Evolutionary conservation across 2,329 filamentous ascomycete species (phyloP).

Genomic region (Endothia cerciana): DNA sequence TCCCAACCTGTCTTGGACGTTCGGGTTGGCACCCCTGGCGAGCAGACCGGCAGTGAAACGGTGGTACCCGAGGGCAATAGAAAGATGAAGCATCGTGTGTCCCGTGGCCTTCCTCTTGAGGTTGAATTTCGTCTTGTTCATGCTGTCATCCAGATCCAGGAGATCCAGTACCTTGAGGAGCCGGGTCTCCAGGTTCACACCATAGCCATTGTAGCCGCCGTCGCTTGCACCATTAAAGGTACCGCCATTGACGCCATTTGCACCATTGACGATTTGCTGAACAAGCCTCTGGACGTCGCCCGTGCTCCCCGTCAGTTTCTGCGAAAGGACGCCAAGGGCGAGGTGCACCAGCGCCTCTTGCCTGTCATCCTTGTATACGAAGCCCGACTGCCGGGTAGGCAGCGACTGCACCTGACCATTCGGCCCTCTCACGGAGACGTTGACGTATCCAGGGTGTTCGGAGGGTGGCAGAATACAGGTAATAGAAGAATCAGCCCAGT

Average conservation of each 20-base stretch:
- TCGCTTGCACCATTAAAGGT: slow-evolving; percentile 35
- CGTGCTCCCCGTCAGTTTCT: slow-evolving; percentile 67
- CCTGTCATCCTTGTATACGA: slow-evolving; percentile 76
- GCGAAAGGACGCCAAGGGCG: slow-evolving; percentile 65
- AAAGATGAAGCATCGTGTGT: slow-evolving; percentile 81
- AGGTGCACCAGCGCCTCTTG: slow-evolving; percentile 71
- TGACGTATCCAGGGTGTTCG: slow-evolving; percentile 67
- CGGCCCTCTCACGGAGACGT: slow-evolving; percentile 68
- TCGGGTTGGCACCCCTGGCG: slow-evolving; percentile 75
- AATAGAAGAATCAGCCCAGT: slow-evolving; percentile 78
- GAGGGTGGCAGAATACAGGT: slow-evolving; percentile 79
- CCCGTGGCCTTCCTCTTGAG: slow-evolving; percentile 64
- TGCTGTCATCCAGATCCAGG: slow-evolving; percentile 76
- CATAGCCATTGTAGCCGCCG: slow-evolving; percentile 39
- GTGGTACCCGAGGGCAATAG: slow-evolving; percentile 73
- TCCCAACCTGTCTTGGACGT: slow-evolving; percentile 75
- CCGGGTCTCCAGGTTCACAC: slow-evolving; percentile 62
- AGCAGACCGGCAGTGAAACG: slow-evolving; percentile 78
- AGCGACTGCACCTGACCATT: slow-evolving; percentile 41
- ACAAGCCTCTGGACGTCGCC: slow-evolving; percentile 65
- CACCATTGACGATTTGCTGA: slow-evolving; percentile 57
- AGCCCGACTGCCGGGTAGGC: slow-evolving; percentile 51
- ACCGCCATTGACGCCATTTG: slow-evolving; percentile 53
- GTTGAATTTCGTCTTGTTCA: slow-evolving; percentile 69
- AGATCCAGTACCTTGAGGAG: slow-evolving; percentile 77